Evolutionary conservation across 352 stramenopile genomes (phyloP), one percentile per base, ranked within the genome.

Genomic region (Thraustochytrium sp.): DNA sequence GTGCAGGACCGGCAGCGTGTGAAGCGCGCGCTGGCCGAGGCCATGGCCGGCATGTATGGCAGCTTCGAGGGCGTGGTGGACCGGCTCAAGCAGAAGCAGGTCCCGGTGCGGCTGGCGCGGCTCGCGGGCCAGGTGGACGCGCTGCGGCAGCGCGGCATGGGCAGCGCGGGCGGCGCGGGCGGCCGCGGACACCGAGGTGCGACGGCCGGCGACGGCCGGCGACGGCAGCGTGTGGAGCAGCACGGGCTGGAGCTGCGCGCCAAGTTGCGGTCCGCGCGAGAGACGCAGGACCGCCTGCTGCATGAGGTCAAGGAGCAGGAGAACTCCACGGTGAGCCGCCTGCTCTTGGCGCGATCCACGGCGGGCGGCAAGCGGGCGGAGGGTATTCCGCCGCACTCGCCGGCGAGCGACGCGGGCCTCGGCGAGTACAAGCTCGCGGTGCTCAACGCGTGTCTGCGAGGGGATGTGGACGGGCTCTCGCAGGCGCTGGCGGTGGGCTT

Each of bases 291-390:
- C 5, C 72, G 54, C 16, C 53, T 73, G 11, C 36, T 65, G 44
- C 31, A 84, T 21, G 76, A 78, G 38, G 76, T 84, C 1, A 59
- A 84, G 44, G 73, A 84, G 48, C 76, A 80, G 48, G 44, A 84
- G 37, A 76, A 63, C 46, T 23, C 59, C n/a, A n/a, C n/a, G n/a
- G n/a, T n/a, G n/a, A n/a, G n/a, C n/a, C n/a, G n/a, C n/a, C n/a
- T n/a, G n/a, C n/a, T n/a, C n/a, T n/a, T n/a, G n/a, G n/a, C n/a
- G n/a, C n/a, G n/a, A n/a, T n/a, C n/a, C n/a, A n/a, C n/a, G n/a
- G n/a, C n/a, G n/a, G n/a, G n/a, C n/a, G n/a, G n/a, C n/a, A n/a
- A n/a, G n/a, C n/a, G n/a, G n/a, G n/a, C n/a, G n/a, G n/a, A n/a
- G n/a, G n/a, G n/a, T n/a, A n/a, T n/a, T n/a, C n/a, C n/a, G n/a